Evolutionary conservation across 805 yeast species (phyloP).

Genomic region (Kodamaea fukazawae): DNA sequence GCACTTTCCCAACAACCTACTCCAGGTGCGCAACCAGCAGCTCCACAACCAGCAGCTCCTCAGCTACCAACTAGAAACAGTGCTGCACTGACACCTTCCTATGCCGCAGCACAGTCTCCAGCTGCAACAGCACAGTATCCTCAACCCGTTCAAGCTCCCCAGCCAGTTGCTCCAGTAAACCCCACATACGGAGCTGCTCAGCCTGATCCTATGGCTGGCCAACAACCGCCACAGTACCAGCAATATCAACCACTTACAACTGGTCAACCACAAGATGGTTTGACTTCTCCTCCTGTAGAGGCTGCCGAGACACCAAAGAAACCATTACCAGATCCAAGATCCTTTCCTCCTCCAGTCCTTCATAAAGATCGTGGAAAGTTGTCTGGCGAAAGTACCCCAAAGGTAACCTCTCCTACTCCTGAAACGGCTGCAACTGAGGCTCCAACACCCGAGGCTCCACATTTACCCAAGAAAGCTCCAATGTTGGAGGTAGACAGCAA

Average conservation of each 20-base stretch:
- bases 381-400: background rate
- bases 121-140: background rate
- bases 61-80: background rate
- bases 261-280: too few relatives aligned
- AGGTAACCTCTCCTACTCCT: background rate
- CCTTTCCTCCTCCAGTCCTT: conserved; percentile 43
- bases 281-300: too few relatives aligned
- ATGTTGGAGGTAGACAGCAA: conserved; percentile 34
- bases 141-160: too few relatives aligned
- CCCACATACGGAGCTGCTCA: too few relatives aligned
- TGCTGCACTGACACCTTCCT: too few relatives aligned
- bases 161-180: too few relatives aligned
- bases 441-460: background rate
- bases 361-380: conserved; percentile 25
- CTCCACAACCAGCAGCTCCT: too few relatives aligned
- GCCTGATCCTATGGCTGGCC: too few relatives aligned
- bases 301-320: conserved; percentile 13
- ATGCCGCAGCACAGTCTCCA: background rate
- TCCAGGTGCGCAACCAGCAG: conserved; percentile 1
- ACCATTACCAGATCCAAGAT: conserved; percentile 34
- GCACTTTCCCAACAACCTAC: too few relatives aligned
- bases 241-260: too few relatives aligned
- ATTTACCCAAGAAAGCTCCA: conserved; percentile 12
- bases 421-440: background rate
- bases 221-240: too few relatives aligned